Percentiles rank a stretch among this genome's conserved stretches.
Conservation (phyloP, 805 yeast genomes). For the Torulaspora indica region DNA sequence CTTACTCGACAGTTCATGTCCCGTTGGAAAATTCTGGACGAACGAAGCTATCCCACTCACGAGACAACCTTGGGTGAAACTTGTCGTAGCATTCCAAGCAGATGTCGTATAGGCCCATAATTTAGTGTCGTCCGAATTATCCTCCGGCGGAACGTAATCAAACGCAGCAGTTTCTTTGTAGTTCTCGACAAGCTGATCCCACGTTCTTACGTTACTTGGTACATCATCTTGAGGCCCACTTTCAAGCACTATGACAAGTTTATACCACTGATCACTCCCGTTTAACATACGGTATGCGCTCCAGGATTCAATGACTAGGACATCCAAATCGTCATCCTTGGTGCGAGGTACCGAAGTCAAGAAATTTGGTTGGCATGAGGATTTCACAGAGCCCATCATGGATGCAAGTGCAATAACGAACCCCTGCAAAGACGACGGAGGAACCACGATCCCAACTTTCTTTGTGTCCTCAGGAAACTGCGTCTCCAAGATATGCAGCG, state of each 20-base stretch:
- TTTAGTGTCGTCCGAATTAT: slow-evolving; percentile 38
- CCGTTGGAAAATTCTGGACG: slow-evolving; percentile 36
- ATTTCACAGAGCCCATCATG: slow-evolving; percentile 35
- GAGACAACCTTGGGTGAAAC: slow-evolving; percentile 49
- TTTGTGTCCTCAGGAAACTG: slow-evolving; percentile 11
- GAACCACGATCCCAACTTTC: slow-evolving; percentile 31
- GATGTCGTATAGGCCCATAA: slow-evolving; percentile 30
- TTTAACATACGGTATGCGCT: slow-evolving; percentile 21
- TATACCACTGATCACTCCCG: slow-evolving; percentile 31
- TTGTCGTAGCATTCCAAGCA: slow-evolving; percentile 24
- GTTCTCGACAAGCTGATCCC: slow-evolving; percentile 24
- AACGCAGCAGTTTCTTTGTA: slow-evolving; percentile 20
- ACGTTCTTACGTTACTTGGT: slow-evolving; percentile 20
- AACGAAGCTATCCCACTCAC: slow-evolving; percentile 52
- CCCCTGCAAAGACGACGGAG: slow-evolving; percentile 33
- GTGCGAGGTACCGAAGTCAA: slow-evolving; percentile 36
- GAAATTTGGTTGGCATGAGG: slow-evolving; percentile 41
- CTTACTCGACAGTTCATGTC: slow-evolving; percentile 34
- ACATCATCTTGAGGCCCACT: not conserved
- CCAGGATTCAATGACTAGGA: slow-evolving; percentile 34
- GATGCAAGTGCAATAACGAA: slow-evolving; percentile 43
- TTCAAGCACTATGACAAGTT: slow-evolving; percentile 35
- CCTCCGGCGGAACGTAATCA: slow-evolving; percentile 31
- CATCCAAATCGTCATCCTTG: slow-evolving; percentile 28
- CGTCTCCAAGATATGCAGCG: slow-evolving; percentile 16